phyloP scores from a whole-genome alignment of 2,329 filamentous ascomycete genomes.

The Trichoderma koningiopsis region DNA sequence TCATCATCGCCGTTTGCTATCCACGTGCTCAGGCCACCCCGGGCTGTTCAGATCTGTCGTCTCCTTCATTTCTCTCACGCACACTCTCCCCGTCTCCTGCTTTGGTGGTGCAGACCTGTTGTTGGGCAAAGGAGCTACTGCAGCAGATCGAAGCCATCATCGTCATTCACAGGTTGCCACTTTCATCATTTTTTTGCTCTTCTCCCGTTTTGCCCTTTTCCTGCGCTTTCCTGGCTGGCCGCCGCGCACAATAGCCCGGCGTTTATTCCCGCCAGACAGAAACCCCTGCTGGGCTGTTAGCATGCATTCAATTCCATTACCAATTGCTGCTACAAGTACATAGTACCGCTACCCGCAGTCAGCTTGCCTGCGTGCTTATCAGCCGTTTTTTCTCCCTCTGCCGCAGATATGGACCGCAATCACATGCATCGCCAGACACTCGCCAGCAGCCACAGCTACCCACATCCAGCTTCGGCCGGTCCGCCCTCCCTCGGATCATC shows the following conservation, averaged over 20 bases:
- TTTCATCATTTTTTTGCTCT: background rate
- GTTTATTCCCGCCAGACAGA: background rate
- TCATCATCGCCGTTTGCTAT: slow-evolving; percentile 2
- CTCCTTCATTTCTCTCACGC: background rate
- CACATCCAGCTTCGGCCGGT: slow-evolving; percentile 13
- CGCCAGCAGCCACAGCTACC: slow-evolving; percentile 13
- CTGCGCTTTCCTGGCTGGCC: background rate
- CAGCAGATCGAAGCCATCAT: background rate
- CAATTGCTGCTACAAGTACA: background rate
- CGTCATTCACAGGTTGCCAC: background rate
- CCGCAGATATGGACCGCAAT: slow-evolving; percentile 28
- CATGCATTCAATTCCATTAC: background rate
- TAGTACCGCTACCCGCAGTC: background rate
- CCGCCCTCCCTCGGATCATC: slow-evolving; percentile 16
- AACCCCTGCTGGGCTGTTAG: slow-evolving; percentile 2
- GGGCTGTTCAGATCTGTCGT: background rate
- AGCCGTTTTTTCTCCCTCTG: background rate
- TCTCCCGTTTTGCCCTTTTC: background rate
- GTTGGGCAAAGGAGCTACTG: background rate
- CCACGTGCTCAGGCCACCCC: slow-evolving; percentile 22
- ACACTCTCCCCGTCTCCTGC: background rate
- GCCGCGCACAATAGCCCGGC: background rate
- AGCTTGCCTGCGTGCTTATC: slow-evolving; percentile 16
- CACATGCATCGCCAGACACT: slow-evolving; percentile 31
- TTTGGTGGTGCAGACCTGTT: background rate